These are phyloP conservation scores for Nicotiana knightiana DNA, from an alignment of 257 asterid species.

Conservation along the genomic window DNA sequence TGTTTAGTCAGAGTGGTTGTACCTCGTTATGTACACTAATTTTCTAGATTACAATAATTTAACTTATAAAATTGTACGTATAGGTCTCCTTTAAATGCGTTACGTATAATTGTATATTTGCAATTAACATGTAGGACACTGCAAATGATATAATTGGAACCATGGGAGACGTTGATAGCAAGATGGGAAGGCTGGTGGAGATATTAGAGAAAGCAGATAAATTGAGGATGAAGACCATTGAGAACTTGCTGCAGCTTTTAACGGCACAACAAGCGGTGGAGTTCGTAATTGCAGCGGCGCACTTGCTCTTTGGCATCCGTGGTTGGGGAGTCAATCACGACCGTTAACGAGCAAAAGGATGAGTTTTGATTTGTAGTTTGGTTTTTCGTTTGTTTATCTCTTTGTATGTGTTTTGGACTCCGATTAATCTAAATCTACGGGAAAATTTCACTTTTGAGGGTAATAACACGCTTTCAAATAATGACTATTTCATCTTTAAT, in stretches of 20 bases:
- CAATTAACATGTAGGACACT: conserved; percentile 37
- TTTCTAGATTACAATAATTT: too few relatives aligned
- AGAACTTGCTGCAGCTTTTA: conserved; percentile 49
- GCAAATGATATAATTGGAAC: conserved; percentile 35
- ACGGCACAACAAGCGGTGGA: conserved; percentile 63
- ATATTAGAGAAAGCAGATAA: conserved; percentile 54
- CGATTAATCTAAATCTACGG: too few relatives aligned
- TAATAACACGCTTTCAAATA: too few relatives aligned
- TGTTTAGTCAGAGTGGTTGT: too few relatives aligned
- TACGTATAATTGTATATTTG: background rate
- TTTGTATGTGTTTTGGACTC: too few relatives aligned
- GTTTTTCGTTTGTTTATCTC: background rate
- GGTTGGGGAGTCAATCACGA: conserved; percentile 56
- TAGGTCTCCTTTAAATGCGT: too few relatives aligned
- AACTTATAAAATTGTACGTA: too few relatives aligned
- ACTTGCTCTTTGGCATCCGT: conserved; percentile 55
- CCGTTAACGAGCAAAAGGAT: conserved; percentile 21
- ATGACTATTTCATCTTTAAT: too few relatives aligned
- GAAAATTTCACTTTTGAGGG: too few relatives aligned
- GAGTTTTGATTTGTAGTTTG: background rate
- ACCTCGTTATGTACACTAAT: background rate
- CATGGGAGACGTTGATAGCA: conserved; percentile 18
- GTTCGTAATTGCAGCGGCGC: conserved; percentile 61
- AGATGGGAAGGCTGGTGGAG: conserved; percentile 35
- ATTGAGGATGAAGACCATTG: conserved; percentile 52